phyloP scores from a whole-genome alignment of 345 rosid species.

The Eucalyptus globulus region DNA sequence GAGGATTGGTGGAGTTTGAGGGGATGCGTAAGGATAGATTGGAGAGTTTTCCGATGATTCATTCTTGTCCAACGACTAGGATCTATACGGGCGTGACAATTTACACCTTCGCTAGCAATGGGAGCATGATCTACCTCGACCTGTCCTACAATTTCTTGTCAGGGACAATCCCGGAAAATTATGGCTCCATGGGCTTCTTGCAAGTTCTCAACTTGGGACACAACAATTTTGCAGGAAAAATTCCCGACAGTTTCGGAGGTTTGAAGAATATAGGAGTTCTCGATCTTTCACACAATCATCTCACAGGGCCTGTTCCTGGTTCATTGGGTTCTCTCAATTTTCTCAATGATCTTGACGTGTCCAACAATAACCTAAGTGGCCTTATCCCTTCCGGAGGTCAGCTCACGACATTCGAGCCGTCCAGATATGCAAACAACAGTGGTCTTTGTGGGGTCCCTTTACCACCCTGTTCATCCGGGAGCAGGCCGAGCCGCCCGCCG shows the following conservation, averaged over 20 bases:
- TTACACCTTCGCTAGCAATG: conserved; percentile 62
- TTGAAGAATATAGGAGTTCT: conserved; percentile 74
- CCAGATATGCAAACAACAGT: conserved; percentile 84
- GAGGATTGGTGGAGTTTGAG: conserved; percentile 87
- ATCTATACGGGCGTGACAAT: conserved; percentile 76
- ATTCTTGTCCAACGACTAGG: conserved; percentile 78
- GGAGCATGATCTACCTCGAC: conserved; percentile 91
- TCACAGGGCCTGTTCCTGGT: conserved; percentile 67
- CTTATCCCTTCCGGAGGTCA: conserved; percentile 89
- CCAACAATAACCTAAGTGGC: conserved; percentile 85
- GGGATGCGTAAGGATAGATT: conserved; percentile 64
- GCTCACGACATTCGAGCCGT: conserved; percentile 75
- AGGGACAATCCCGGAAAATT: conserved; percentile 56
- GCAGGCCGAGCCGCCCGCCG: background rate
- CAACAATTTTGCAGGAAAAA: conserved; percentile 52
- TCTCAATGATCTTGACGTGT: conserved; percentile 90
- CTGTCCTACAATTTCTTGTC: conserved; percentile 65
- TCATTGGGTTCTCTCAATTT: conserved; percentile 68
- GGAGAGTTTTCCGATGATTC: conserved; percentile 72
- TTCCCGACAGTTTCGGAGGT: conserved; percentile 75
- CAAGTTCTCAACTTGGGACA: conserved; percentile 95
- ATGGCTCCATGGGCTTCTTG: conserved; percentile 59
- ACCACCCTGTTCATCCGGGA: conserved; percentile 45
- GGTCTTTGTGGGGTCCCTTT: conserved; percentile 91
- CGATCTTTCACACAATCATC: conserved; percentile 81